A percentile compares a stretch with the other conserved stretches of the same genome.
Conservation (phyloP, 2,329 filamentous ascomycete genomes). For the Ceratocystis huliohia region DNA sequence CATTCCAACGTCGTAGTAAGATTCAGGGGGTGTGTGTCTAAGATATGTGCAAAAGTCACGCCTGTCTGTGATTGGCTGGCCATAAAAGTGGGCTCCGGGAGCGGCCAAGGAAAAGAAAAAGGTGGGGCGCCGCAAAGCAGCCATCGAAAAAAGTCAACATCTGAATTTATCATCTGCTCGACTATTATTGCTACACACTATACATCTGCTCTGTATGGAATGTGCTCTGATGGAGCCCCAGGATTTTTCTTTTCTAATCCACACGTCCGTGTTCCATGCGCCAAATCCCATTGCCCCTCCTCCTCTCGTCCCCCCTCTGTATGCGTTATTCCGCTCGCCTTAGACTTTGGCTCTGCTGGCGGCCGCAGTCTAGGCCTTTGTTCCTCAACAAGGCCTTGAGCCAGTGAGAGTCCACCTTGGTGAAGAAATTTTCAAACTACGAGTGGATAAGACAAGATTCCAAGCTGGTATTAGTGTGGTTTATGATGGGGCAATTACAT, state of each 20-base stretch:
- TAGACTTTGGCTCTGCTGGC: not conserved
- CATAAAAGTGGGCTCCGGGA: constrained; percentile 15
- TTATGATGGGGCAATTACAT: not conserved
- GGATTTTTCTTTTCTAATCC: not conserved
- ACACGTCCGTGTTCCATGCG: not conserved
- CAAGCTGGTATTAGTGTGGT: not conserved
- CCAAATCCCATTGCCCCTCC: not conserved
- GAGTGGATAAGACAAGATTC: constrained; percentile 2
- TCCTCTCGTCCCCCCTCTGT: not conserved
- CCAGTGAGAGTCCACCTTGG: constrained; percentile 15
- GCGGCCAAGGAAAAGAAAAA: constrained; percentile 12
- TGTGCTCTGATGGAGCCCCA: not conserved
- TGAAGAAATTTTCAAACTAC: constrained; percentile 18
- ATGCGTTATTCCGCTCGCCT: constrained; percentile 2
- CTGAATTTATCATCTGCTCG: not conserved
- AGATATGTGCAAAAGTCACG: not conserved
- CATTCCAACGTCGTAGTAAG: not conserved
- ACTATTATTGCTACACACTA: not conserved
- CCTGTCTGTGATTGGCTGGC: constrained; percentile 6
- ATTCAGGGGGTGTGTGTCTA: constrained; percentile 17
- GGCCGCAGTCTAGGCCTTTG: not conserved
- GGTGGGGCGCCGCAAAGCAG: not conserved
- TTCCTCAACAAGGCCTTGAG: not conserved
- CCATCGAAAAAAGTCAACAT: not conserved
- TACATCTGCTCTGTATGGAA: not conserved